Conservation (phyloP, 2,329 filamentous ascomycete species). For the Coniochaeta sp. region DNA sequence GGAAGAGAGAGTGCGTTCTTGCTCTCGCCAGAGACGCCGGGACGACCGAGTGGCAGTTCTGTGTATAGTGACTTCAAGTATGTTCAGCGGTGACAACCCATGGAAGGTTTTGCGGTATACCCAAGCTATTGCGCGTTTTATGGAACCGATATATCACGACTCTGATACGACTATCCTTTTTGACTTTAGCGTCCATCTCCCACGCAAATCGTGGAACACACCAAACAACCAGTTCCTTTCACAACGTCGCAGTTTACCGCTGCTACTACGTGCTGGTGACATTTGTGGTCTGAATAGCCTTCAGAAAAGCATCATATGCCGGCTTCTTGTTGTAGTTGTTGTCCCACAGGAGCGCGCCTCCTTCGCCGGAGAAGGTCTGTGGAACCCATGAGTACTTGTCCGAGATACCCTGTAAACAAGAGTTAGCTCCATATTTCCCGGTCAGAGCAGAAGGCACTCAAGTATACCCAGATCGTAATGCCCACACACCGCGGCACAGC, state of each 20-base stretch:
- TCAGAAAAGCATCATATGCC: conserved; percentile 11
- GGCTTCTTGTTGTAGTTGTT: conserved; percentile 13
- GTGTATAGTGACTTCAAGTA: not conserved
- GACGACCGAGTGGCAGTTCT: not conserved
- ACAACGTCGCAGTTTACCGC: too few species aligned
- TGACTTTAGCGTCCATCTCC: too few species aligned
- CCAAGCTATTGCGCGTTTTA: too few species aligned
- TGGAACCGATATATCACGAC: too few species aligned
- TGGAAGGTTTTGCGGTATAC: not conserved
- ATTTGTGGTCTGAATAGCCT: conserved; percentile 4
- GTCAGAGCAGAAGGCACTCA: not conserved
- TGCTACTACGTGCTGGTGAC: not conserved
- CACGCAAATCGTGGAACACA: too few species aligned
- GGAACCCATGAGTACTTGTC: conserved; percentile 18
- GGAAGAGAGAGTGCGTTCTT: not conserved
- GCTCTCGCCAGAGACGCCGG: not conserved
- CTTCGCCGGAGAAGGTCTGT: conserved; percentile 13
- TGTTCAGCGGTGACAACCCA: not conserved
- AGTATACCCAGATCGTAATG: conserved; percentile 18
- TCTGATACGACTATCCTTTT: too few species aligned
- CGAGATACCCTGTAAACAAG: conserved; percentile 12
- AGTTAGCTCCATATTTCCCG: conserved; percentile 4
- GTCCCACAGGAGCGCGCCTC: conserved; percentile 13
- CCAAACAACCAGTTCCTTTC: too few species aligned
- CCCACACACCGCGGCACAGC: conserved; percentile 18